Evolutionary conservation across 306 rosid species (phyloP).

Genomic region (Cyclanthera cordifolia): DNA sequence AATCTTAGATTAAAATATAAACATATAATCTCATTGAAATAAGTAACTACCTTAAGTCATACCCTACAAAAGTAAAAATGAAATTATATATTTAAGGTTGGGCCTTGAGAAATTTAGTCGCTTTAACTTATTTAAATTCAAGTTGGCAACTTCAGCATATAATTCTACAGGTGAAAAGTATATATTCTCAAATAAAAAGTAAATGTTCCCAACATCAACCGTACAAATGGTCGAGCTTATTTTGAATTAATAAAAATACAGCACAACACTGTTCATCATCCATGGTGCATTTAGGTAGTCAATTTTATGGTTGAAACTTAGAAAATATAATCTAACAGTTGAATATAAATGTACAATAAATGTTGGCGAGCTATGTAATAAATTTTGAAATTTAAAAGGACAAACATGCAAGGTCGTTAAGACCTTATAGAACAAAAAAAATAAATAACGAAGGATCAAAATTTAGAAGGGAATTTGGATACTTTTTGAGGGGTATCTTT

Average conservation of each 20-base stretch:
- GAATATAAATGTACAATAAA: not conserved
- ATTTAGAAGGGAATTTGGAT: not conserved
- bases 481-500: not conserved
- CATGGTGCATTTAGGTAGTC: not conserved
- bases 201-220: no score
- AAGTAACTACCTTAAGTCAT: not conserved
- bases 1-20: not conserved
- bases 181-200: no score
- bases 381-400: not conserved
- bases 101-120: not conserved
- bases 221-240: no score
- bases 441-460: not conserved
- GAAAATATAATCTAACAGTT: not conserved
- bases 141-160: no score
- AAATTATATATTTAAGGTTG: not conserved
- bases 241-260: not conserved
- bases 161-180: no score
- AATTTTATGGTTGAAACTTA: no score
- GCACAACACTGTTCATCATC: not conserved
- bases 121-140: not conserved
- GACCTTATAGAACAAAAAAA: not conserved
- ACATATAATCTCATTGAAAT: not conserved
- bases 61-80: not conserved
- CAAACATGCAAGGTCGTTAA: not conserved
- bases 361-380: not conserved